phyloP scores from a whole-genome alignment of 345 rosid genomes.

The Camelina laxa region DNA sequence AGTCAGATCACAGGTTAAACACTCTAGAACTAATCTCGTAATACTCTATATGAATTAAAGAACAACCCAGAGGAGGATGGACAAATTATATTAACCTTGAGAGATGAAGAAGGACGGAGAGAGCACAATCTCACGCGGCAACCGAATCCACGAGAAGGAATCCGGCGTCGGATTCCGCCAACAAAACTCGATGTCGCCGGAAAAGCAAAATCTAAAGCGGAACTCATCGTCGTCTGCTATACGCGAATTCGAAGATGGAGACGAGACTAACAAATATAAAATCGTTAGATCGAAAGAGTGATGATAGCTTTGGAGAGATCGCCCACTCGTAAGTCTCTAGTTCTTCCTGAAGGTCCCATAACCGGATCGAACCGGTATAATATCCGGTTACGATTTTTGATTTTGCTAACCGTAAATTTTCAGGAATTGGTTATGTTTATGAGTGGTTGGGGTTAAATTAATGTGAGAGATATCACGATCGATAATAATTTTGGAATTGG shows the following conservation, averaged over 20 bases:
- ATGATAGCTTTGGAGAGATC: constrained; percentile 45
- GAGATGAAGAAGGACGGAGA: constrained; percentile 32
- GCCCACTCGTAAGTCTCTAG: constrained; percentile 17
- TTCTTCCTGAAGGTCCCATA: neutral
- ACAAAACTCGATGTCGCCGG: constrained; percentile 13
- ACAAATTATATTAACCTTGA: constrained; percentile 32
- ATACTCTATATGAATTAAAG: neutral
- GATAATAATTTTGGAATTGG: neutral
- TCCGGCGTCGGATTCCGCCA: constrained; percentile 17
- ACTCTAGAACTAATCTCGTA: neutral
- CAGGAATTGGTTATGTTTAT: too few relatives aligned
- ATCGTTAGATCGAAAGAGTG: neutral
- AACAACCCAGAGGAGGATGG: neutral
- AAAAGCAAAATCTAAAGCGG: constrained; percentile 23
- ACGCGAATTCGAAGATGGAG: neutral
- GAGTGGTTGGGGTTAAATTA: too few relatives aligned
- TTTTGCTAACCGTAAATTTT: too few relatives aligned
- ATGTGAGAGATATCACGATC: too few relatives aligned
- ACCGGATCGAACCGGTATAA: constrained; percentile 28
- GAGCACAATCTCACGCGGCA: constrained; percentile 28
- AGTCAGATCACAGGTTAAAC: neutral
- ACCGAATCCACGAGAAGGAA: constrained; percentile 13
- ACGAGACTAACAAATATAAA: neutral
- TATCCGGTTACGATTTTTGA: neutral
- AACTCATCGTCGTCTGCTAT: neutral